These are phyloP conservation scores for Phytomonas francai DNA, from an alignment of 208 protist species.

Conservation along the genomic window DNA sequence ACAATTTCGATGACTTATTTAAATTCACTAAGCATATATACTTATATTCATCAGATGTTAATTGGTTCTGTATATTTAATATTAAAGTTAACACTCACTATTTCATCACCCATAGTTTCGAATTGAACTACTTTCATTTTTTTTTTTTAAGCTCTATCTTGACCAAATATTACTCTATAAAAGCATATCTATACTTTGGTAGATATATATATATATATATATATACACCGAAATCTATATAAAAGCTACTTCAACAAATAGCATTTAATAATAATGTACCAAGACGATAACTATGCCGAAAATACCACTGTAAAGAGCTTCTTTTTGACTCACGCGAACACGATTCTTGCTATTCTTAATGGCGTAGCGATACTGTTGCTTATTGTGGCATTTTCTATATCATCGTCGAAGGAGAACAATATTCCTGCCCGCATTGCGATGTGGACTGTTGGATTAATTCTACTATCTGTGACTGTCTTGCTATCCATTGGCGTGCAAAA, in stretches of 20 bases:
- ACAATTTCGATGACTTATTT: constrained; percentile 3
- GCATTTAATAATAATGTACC: constrained; percentile 31
- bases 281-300: constrained; percentile 55
- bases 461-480: constrained; percentile 43
- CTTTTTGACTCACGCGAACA: constrained; percentile 55
- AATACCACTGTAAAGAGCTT: constrained; percentile 67
- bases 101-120: background rate
- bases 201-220: background rate
- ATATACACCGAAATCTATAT: constrained; percentile 1
- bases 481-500: constrained; percentile 52
- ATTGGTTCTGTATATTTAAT: constrained; percentile 10
- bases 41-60: background rate
- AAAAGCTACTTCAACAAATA: constrained; percentile 1
- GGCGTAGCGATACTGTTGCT: constrained; percentile 53
- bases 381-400: constrained; percentile 56
- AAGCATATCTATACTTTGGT: constrained; percentile 3
- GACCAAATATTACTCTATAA: background rate
- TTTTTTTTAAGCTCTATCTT: background rate
- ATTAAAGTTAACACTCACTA: background rate
- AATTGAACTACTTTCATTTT: background rate
- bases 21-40: constrained; percentile 4
- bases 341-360: constrained; percentile 47
- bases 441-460: constrained; percentile 51
- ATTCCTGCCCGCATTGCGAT: constrained; percentile 41
- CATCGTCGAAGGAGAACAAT: constrained; percentile 38